Evolutionary conservation across 2,329 filamentous ascomycete genomes (phyloP).

Genomic region (Cladosporium sp.): DNA sequence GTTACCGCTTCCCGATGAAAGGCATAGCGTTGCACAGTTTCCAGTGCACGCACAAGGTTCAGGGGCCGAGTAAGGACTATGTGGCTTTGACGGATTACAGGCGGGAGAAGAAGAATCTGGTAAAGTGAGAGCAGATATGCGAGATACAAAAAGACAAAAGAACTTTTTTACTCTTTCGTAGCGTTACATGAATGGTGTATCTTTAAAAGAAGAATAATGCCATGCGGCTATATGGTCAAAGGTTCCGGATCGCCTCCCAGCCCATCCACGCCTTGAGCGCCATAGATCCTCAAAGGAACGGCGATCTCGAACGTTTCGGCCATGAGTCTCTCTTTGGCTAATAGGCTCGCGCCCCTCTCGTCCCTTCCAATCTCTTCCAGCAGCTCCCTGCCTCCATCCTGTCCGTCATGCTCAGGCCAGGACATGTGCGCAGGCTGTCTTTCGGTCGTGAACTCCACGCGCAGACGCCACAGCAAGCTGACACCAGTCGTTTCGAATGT

Average conservation of each 20-base stretch:
- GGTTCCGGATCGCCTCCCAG: constrained; percentile 18
- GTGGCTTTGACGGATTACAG: constrained; percentile 37
- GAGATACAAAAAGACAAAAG: background rate
- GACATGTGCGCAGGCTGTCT: constrained; percentile 16
- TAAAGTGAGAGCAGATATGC: too few species aligned
- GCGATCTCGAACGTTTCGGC: constrained; percentile 35
- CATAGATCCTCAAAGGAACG: constrained; percentile 35
- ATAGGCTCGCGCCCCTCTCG: constrained; percentile 31
- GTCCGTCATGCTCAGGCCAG: constrained; percentile 55
- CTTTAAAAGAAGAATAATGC: background rate
- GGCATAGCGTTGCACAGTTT: constrained; percentile 57
- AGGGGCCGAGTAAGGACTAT: constrained; percentile 72
- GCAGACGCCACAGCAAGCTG: constrained; percentile 79
- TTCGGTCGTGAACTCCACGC: constrained; percentile 83
- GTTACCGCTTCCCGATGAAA: constrained; percentile 61
- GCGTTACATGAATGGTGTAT: background rate
- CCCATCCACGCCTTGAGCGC: constrained; percentile 24
- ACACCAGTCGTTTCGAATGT: constrained; percentile 90
- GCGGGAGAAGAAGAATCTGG: constrained; percentile 18
- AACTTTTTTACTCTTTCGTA: background rate
- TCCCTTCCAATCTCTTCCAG: constrained; percentile 33
- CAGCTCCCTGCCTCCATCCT: constrained; percentile 58
- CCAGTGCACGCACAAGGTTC: constrained; percentile 61
- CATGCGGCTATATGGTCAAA: constrained; percentile 16
- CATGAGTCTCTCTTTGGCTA: constrained; percentile 31